Conservation (phyloP, 2,329 filamentous ascomycete species). For the Diaporthe citrichinensis region DNA sequence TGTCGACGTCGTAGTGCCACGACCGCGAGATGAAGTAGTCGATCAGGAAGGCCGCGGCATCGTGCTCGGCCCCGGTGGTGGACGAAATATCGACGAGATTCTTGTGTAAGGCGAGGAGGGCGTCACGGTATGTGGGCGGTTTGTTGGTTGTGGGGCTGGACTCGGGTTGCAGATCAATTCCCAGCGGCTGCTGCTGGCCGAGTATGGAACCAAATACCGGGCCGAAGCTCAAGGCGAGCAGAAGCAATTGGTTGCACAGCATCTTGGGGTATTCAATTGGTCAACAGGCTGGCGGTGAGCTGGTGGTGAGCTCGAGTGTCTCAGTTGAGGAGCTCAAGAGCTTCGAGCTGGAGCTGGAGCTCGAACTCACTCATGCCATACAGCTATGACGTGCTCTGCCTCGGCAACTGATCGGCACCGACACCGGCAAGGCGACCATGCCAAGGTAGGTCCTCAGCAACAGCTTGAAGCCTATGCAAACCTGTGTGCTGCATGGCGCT, state of each 20-base stretch:
- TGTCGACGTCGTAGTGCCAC: conserved; percentile 61
- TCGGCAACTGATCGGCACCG: neutral
- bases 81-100: conserved; percentile 82
- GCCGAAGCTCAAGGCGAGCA: conserved; percentile 25
- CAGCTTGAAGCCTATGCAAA: too few species aligned
- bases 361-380: neutral
- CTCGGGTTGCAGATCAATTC: neutral
- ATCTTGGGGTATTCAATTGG: neutral
- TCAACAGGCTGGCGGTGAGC: too few species aligned
- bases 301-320: too few species aligned
- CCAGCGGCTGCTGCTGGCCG: conserved; percentile 20
- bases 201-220: neutral
- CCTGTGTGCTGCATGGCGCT: too few species aligned
- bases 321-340: neutral
- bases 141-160: neutral
- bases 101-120: conserved; percentile 80
- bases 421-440: neutral
- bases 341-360: neutral
- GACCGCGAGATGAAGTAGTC: conserved; percentile 70
- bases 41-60: conserved; percentile 77
- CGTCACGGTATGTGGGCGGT: conserved; percentile 57
- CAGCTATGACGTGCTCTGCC: neutral
- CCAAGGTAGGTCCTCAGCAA: too few species aligned
- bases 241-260: conserved; percentile 5
- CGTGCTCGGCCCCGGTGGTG: conserved; percentile 76